Evolutionary conservation across 2,329 filamentous ascomycete species (phyloP), one percentile per base, ranked within the genome.

Genomic region (Stagonosporopsis chrysanthemi): DNA sequence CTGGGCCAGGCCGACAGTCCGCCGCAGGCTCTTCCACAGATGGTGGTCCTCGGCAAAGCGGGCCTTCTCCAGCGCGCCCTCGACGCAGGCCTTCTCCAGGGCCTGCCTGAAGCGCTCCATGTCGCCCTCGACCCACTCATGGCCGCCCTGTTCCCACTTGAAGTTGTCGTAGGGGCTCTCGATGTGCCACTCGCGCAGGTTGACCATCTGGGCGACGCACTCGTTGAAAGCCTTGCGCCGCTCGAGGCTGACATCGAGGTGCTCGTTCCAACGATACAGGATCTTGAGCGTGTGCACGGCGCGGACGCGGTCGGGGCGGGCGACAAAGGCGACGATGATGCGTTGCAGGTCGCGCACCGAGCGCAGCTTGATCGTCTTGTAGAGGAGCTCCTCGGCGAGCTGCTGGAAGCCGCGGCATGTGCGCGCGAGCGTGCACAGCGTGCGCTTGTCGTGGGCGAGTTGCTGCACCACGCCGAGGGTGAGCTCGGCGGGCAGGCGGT

Each of bases 101-200:
- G 67, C 67, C 24, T 43, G 53, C 5, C 67, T 47, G 52, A 75
- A 75, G n/a, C 60, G 56, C 49, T 69, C 66, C 72, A 76, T 74
- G 26, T 76, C 73, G 14, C 61, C 43, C 29, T 66, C 53, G 6
- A 75, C 70, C 74, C 74, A 76, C 42, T 67, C 65, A 12, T 66
- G 44, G 11, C 66, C 68, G 26, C 67, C 56, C 2, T 57, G 44
- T n/a, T 65, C 60, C 70, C 70, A 73, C 29, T 73, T 61, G 48
- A 68, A 71, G 47, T 75, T 75, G 49, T 75, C 71, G 45, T 68
- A 76, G 2, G 73, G 73, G 47, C 70, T 74, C 54, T 76, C 74
- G 4, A 76, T 62, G 45, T 73, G 63, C 71, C 69, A 75, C 7
- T 71, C 60, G 26, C 65, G 59, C 48, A 76, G 54, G 23, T 63